Evolutionary conservation across 2,329 filamentous ascomycete species (phyloP).

Genomic region (Fusarium dimerum): DNA sequence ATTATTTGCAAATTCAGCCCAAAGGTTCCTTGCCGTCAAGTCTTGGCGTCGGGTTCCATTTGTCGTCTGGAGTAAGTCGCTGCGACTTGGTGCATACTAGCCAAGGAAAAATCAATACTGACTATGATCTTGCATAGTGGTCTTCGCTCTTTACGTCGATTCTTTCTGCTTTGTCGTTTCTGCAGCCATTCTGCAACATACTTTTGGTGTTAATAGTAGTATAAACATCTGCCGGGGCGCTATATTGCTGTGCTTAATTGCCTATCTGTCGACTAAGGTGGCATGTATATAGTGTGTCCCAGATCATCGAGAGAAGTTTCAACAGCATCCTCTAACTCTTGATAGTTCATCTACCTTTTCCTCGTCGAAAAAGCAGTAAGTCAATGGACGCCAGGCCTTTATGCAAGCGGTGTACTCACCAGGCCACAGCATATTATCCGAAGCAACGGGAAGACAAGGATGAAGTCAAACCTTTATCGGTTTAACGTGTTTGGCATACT

Average conservation of each 20-base stretch:
- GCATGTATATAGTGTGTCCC: not conserved
- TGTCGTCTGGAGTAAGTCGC: too few species aligned
- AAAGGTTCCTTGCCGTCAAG: too few species aligned
- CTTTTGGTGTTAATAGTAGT: not conserved
- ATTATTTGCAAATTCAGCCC: too few species aligned
- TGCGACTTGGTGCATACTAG: too few species aligned
- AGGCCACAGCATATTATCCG: not conserved
- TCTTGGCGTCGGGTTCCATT: too few species aligned
- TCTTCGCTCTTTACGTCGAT: not conserved
- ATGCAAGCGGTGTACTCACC: not conserved
- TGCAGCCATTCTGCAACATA: not conserved
- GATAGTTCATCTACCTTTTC: constrained; percentile 5
- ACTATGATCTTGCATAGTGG: not conserved
- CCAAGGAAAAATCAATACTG: too few species aligned
- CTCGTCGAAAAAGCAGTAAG: constrained; percentile 3
- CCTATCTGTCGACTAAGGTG: not conserved
- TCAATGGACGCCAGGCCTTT: not conserved
- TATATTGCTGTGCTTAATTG: not conserved
- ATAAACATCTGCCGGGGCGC: not conserved
- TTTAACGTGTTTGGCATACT: constrained; percentile 4
- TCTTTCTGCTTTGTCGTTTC: not conserved
- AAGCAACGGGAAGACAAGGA: not conserved
- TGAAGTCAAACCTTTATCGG: constrained; percentile 1
- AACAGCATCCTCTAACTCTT: not conserved
- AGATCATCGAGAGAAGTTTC: not conserved